Percentiles rank a stretch among this genome's conserved stretches.
These are phyloP conservation scores for Cryptococcus jaspeensis DNA, from an alignment of 1,284 basidiomycete species.

Conservation along the genomic window DNA sequence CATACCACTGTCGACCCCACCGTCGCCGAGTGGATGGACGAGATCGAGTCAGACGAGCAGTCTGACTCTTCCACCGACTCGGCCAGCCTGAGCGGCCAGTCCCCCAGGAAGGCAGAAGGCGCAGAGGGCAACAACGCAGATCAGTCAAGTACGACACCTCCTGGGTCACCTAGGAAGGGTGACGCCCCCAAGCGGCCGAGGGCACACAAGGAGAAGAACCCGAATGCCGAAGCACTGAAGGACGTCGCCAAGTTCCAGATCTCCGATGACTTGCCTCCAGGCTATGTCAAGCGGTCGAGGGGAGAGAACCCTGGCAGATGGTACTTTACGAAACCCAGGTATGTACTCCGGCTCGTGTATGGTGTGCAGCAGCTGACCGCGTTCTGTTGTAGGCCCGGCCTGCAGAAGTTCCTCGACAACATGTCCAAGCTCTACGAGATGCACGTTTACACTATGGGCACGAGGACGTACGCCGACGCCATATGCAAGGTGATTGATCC, in stretches of 20 bases:
- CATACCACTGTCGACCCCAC: constrained; percentile 99
- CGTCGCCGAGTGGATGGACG: constrained; percentile 92
- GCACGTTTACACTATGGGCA: constrained; percentile 99
- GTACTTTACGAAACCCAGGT: constrained; percentile 98
- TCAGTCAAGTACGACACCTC: constrained; percentile 17
- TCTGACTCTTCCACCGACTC: constrained; percentile 27
- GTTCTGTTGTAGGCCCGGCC: constrained; percentile 68
- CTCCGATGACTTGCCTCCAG: constrained; percentile 60
- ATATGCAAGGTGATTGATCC: constrained; percentile 94
- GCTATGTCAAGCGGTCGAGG: constrained; percentile 25
- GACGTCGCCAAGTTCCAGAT: constrained; percentile 83
- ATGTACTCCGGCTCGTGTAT: constrained; percentile 31
- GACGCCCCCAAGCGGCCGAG: constrained; percentile 8
- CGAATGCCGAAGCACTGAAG: constrained; percentile 58
- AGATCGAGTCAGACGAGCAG: constrained; percentile 61
- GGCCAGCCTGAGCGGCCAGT: too few relatives aligned
- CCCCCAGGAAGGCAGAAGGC: constrained; percentile 34
- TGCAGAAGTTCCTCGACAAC: constrained; percentile 70
- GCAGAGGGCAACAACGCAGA: constrained; percentile 1
- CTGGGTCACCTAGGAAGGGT: constrained; percentile 14
- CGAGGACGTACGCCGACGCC: constrained; percentile 91
- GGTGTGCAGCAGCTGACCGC: background rate
- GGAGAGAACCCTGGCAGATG: constrained; percentile 61
- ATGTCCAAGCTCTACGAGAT: constrained; percentile 86
- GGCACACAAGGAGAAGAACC: constrained; percentile 35